A percentile compares a stretch with the other conserved stretches of the same genome.
phyloP scores from a whole-genome alignment of 202 grass and related monocot genomes.

The Miscanthus sacchariflorus region DNA sequence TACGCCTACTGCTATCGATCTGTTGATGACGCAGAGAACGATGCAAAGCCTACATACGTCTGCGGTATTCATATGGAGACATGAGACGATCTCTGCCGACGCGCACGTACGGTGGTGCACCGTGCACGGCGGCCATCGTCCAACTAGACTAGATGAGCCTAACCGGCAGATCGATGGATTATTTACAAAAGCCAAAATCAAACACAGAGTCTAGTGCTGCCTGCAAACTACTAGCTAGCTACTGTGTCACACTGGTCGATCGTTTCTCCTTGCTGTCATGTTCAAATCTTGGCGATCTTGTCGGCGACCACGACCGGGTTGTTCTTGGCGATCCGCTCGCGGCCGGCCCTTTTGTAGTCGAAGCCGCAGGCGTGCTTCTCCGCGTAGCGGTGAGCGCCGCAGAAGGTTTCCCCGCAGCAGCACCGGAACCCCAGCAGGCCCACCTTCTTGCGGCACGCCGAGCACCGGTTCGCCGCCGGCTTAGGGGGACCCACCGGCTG shows the following conservation, averaged over 20 bases:
- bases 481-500: neutral
- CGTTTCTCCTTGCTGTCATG: neutral
- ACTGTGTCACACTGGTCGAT: neutral
- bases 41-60: too few species aligned
- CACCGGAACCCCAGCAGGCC: slow-evolving; percentile 42
- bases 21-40: too few species aligned
- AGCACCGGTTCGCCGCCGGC: slow-evolving; percentile 27
- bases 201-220: too few species aligned
- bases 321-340: slow-evolving; percentile 11
- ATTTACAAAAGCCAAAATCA: too few species aligned
- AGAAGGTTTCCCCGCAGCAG: slow-evolving; percentile 34
- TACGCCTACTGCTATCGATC: too few species aligned
- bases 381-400: slow-evolving; percentile 32
- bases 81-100: too few species aligned
- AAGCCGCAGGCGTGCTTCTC: slow-evolving; percentile 38
- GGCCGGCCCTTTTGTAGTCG: slow-evolving; percentile 34
- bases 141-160: too few species aligned
- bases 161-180: too few species aligned
- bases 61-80: too few species aligned
- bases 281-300: slow-evolving; percentile 22
- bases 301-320: slow-evolving; percentile 31
- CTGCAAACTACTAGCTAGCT: neutral
- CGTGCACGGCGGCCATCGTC: too few species aligned
- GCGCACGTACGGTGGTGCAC: too few species aligned
- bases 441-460: slow-evolving; percentile 45